Evolutionary conservation across 306 rosid genomes (phyloP), one percentile per base, ranked within the genome.

Genomic region (Corylus avellana): DNA sequence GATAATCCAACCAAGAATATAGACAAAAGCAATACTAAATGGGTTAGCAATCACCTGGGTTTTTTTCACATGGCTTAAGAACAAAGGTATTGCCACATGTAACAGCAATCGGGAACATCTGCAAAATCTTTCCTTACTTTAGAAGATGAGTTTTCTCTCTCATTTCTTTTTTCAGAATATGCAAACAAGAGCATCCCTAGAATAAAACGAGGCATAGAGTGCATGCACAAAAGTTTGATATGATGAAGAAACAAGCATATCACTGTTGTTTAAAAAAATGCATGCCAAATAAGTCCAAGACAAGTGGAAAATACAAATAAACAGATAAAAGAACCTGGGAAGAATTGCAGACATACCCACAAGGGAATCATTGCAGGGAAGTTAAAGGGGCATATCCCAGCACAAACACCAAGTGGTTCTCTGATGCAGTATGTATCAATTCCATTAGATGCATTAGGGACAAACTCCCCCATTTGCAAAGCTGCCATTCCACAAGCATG

Each of bases 361-460:
- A 92, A 82, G 67, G 92, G 87, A 72, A 86, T 75, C 71, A 73
- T 82, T 70, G 91, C 91, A 48, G 97, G 85, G 83, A 82, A 88
- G 82, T 92, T 87, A 71, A 85, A 57, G 42, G 95, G 85, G 79
- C 93, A 92, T 72, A 92, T 89, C 75, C 97, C 97, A 20, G 92
- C 95, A 89, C 97, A 92, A 82, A 92, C 93, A 71, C 97, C 97
- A 53, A 90, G 91, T 44, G 97, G 97, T 77, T 90, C 97, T 80
- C 92, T 84, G 61, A 92, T 89, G 90, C 85, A 74, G 85, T 80
- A 90, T 39, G 86, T 87, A 84, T 90, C 95, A 77, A 87, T 87
- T 69, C 93, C 95, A 89, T 86, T 82, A 42, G 84, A 86, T 51
- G 85, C 89, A 82, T 89, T 90, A 59, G 93, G 93, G 63, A 89